Conservation (phyloP, 352 stramenopile genomes). For the Thalassiosira livingstoniorum region DNA sequence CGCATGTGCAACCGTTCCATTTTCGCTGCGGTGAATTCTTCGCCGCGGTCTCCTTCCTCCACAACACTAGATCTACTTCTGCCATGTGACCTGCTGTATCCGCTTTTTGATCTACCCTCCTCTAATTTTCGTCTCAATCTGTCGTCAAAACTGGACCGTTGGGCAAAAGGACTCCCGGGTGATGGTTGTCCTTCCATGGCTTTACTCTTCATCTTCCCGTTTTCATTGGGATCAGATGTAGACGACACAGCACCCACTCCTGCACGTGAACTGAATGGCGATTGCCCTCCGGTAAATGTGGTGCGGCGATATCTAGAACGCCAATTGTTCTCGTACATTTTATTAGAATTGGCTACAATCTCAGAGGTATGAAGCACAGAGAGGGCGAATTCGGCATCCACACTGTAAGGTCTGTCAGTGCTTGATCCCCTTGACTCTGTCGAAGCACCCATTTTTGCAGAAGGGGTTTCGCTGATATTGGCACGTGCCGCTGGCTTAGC, state of each 20-base stretch:
- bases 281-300: no score
- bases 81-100: not conserved
- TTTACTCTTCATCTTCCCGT: not conserved
- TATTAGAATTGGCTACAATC: not conserved
- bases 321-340: not conserved
- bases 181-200: not conserved
- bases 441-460: not conserved
- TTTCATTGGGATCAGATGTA: not conserved
- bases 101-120: not conserved
- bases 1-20: not conserved
- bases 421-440: not conserved
- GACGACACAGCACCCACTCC: not conserved
- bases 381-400: not conserved
- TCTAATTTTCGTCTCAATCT: not conserved
- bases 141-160: not conserved
- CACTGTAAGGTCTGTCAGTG: not conserved
- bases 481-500: not conserved
- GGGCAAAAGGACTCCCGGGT: not conserved
- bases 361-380: not conserved
- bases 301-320: not conserved
- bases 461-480: not conserved
- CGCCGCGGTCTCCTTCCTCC: not conserved
- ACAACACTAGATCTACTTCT: not conserved
- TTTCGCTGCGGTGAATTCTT: not conserved
- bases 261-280: no score